phyloP scores from a whole-genome alignment of 768 basidiomycete species.

The Suillus clintonianus region DNA sequence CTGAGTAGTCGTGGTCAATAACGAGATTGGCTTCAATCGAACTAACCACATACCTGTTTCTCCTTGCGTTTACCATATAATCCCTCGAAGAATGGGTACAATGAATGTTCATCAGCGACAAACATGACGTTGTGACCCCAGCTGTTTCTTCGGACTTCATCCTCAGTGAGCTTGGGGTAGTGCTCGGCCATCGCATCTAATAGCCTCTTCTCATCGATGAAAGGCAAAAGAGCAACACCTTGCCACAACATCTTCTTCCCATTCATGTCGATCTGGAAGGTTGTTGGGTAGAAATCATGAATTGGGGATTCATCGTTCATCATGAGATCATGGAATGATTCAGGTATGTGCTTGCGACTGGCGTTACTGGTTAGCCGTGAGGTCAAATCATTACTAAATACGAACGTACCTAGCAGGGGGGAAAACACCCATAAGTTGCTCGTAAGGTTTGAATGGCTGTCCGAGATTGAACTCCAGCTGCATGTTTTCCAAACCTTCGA shows the following conservation, averaged over 20 bases:
- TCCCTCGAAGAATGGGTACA: constrained; percentile 86
- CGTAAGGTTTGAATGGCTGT: constrained; percentile 93
- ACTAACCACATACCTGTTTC: constrained; percentile 54
- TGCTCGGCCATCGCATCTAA: constrained; percentile 77
- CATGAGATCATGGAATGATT: constrained; percentile 87
- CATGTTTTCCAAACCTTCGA: constrained; percentile 76
- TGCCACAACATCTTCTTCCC: constrained; percentile 99
- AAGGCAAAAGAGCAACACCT: constrained; percentile 93
- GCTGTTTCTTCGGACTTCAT: constrained; percentile 80
- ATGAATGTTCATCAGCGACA: constrained; percentile 77
- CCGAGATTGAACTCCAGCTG: constrained; percentile 79
- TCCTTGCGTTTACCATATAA: constrained; percentile 90
- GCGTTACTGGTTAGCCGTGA: constrained; percentile 3
- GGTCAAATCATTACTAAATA: constrained; percentile 1
- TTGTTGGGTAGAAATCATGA: constrained; percentile 90
- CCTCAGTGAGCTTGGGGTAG: constrained; percentile 70
- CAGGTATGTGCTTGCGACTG: constrained; percentile 88
- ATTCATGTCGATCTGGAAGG: constrained; percentile 99
- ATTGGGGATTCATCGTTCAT: constrained; percentile 84
- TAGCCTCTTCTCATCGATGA: constrained; percentile 86
- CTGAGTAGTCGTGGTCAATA: constrained; percentile 41
- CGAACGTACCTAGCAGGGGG: constrained; percentile 79
- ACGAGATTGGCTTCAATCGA: background rate
- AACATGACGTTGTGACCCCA: constrained; percentile 86
- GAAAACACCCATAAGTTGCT: constrained; percentile 98